phyloP scores from a whole-genome alignment of 768 basidiomycete species.

The Pholiota microspora region DNA sequence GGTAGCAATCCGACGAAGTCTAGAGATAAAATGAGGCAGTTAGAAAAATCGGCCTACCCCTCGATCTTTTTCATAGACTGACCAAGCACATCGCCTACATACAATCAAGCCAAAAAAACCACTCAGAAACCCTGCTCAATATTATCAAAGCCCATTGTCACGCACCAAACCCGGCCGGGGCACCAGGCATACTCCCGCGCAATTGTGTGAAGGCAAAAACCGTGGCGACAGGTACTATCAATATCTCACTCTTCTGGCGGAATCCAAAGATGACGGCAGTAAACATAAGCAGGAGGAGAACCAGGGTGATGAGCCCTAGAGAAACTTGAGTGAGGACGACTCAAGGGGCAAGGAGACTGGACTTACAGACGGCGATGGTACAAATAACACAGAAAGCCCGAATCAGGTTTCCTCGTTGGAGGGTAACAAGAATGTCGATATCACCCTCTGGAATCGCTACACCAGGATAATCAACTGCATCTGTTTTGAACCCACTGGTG shows the following conservation, averaged over 20 bases:
- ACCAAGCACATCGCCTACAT: constrained; percentile 2
- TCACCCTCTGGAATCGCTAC: constrained; percentile 18
- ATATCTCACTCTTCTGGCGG: constrained; percentile 20
- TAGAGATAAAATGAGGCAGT: background rate
- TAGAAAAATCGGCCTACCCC: too few species aligned
- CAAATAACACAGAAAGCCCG: constrained; percentile 22
- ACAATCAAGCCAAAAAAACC: too few species aligned
- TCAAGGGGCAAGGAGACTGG: background rate
- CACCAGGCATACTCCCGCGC: constrained; percentile 22
- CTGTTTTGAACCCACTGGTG: constrained; percentile 21
- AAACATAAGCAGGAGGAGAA: constrained; percentile 24
- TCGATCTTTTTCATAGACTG: background rate
- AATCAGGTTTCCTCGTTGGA: constrained; percentile 20
- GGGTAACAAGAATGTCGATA: constrained; percentile 18
- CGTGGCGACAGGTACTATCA: constrained; percentile 27
- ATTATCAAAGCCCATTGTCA: too few species aligned
- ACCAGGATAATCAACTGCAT: constrained; percentile 12
- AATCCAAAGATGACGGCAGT: constrained; percentile 26
- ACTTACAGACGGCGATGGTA: constrained; percentile 21
- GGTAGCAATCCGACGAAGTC: constrained; percentile 22
- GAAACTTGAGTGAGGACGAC: background rate
- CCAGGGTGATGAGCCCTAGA: constrained; percentile 24
- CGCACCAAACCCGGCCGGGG: constrained; percentile 21
- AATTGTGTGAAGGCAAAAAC: constrained; percentile 25
- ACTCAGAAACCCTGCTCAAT: too few species aligned